Evolutionary conservation across 2,329 filamentous ascomycete species (phyloP).

Genomic region (Paraconiothyrium brasiliense): DNA sequence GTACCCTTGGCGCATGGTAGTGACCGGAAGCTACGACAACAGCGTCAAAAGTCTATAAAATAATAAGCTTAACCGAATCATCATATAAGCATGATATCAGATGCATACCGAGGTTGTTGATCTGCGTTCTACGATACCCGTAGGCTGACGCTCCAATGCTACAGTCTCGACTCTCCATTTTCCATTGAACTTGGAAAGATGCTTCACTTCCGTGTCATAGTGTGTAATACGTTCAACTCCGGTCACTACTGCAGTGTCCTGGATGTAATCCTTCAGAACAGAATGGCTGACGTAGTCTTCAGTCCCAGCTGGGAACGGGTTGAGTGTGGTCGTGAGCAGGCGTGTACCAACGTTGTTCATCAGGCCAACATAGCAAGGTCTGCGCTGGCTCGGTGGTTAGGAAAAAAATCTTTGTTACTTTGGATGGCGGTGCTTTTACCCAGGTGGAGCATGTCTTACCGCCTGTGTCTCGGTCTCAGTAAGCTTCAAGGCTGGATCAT

Average conservation of each 20-base stretch:
- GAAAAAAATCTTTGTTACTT: background rate
- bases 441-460: conserved; percentile 60
- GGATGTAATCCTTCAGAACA: conserved; percentile 68
- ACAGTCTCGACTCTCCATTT: conserved; percentile 64
- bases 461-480: conserved; percentile 23
- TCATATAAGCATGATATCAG: background rate
- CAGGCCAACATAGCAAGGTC: conserved; percentile 63
- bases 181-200: conserved; percentile 56
- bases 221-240: conserved; percentile 61
- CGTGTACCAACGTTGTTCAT: conserved; percentile 64
- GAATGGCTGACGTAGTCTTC: conserved; percentile 67
- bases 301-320: conserved; percentile 67
- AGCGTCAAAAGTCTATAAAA: conserved; percentile 55
- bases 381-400: conserved; percentile 31
- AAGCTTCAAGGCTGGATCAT: conserved; percentile 19
- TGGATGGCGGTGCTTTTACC: conserved; percentile 41
- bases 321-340: conserved; percentile 60
- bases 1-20: conserved; percentile 62
- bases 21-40: conserved; percentile 65
- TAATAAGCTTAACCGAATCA: conserved; percentile 4
- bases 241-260: conserved; percentile 62
- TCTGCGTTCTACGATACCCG: conserved; percentile 18
- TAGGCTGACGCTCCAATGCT: conserved; percentile 45
- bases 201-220: conserved; percentile 69
- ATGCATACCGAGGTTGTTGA: conserved; percentile 23